phyloP scores from a whole-genome alignment of 768 basidiomycete species.

The Boletus tylopilopsis region DNA sequence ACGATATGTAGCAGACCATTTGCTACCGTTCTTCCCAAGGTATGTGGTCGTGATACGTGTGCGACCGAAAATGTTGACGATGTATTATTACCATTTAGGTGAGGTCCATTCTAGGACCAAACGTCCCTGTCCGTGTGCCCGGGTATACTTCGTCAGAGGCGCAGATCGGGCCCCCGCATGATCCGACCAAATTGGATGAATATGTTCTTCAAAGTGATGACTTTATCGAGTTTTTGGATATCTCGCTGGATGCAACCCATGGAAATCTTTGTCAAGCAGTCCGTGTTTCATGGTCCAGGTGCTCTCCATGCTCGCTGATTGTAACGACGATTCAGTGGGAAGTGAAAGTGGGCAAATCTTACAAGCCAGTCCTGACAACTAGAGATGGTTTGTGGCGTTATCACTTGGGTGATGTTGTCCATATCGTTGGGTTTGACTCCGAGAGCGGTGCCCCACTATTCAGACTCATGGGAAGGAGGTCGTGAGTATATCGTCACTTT shows the following conservation, averaged over 20 bases:
- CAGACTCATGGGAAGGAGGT: constrained; percentile 9
- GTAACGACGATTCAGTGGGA: constrained; percentile 11
- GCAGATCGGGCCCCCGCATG: not conserved
- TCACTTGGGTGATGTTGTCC: constrained; percentile 16
- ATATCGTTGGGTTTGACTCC: constrained; percentile 10
- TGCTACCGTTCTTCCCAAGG: constrained; percentile 11
- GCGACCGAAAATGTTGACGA: no score
- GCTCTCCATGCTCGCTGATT: not conserved
- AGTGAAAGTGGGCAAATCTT: constrained; percentile 13
- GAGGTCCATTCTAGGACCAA: constrained; percentile 11
- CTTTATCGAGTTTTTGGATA: constrained; percentile 19
- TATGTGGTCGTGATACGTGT: not conserved
- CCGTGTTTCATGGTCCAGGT: constrained; percentile 3
- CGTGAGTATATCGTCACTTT: constrained; percentile 6
- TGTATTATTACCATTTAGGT: not conserved
- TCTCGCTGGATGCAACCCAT: constrained; percentile 6
- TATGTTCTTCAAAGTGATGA: constrained; percentile 5
- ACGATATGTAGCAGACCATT: constrained; percentile 13
- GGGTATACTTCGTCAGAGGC: constrained; percentile 14
- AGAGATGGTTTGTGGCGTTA: constrained; percentile 23
- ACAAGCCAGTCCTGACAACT: constrained; percentile 20
- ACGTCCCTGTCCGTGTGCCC: not conserved
- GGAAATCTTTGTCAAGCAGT: constrained; percentile 16
- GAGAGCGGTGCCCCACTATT: constrained; percentile 8
- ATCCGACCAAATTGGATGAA: constrained; percentile 1